Percentiles rank a stretch among this genome's conserved stretches.
phyloP scores from a whole-genome alignment of 768 basidiomycete species.

The Pleurotus citrinopileatus region DNA sequence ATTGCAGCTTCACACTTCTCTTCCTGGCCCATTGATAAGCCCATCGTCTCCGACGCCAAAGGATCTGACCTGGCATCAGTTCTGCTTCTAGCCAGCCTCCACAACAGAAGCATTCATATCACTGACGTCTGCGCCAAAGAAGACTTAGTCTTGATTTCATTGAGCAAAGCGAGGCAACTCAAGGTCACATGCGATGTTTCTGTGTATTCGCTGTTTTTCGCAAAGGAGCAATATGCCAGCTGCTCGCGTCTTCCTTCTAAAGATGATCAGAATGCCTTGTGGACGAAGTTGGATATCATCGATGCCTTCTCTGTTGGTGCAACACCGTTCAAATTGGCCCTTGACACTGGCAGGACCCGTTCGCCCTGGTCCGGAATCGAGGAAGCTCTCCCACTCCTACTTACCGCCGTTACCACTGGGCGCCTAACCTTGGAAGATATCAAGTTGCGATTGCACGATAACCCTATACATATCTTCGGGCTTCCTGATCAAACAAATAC shows the following conservation, averaged over 20 bases:
- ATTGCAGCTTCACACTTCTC: slow-evolving; percentile 84
- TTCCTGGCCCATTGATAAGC: slow-evolving; percentile 87
- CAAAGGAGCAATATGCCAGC: slow-evolving; percentile 66
- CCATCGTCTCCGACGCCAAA: slow-evolving; percentile 92
- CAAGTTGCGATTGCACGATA: slow-evolving; percentile 81
- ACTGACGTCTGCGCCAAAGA: slow-evolving; percentile 85
- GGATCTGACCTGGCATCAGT: slow-evolving; percentile 91
- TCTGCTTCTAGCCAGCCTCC: slow-evolving; percentile 89
- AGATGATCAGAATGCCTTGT: slow-evolving; percentile 79
- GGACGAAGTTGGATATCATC: slow-evolving; percentile 80
- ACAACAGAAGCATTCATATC: slow-evolving; percentile 85
- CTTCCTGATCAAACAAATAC: slow-evolving; percentile 85
- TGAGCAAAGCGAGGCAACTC: slow-evolving; percentile 92
- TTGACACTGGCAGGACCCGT: slow-evolving; percentile 54
- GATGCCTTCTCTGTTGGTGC: slow-evolving; percentile 90
- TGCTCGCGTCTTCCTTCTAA: slow-evolving; percentile 63
- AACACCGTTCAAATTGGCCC: slow-evolving; percentile 75
- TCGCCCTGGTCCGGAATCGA: slow-evolving; percentile 78
- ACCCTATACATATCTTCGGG: slow-evolving; percentile 89
- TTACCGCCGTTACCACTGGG: slow-evolving; percentile 81
- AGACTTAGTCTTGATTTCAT: slow-evolving; percentile 84
- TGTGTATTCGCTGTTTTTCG: slow-evolving; percentile 89
- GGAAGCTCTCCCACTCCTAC: slow-evolving; percentile 83
- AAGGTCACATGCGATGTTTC: slow-evolving; percentile 97
- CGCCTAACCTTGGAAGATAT: slow-evolving; percentile 83